phyloP scores from a whole-genome alignment of 2,329 filamentous ascomycete genomes.

The Fusarium nisikadoi region DNA sequence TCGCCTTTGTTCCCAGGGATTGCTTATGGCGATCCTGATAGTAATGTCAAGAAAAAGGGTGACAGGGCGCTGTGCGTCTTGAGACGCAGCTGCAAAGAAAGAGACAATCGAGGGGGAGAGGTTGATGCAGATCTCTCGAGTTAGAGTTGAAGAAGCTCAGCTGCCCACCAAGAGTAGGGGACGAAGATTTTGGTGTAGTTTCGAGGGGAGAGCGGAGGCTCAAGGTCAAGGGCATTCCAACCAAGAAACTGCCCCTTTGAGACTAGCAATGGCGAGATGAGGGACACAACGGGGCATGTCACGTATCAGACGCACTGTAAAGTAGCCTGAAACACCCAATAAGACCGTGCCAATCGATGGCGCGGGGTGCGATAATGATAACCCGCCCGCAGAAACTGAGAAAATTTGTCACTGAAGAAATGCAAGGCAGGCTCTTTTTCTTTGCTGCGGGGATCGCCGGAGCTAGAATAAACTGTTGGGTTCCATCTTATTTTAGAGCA shows the following conservation, averaged over 20 bases:
- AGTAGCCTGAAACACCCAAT: conserved; percentile 21
- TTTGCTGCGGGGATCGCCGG: conserved; percentile 12
- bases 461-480: conserved; percentile 5
- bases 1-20: neutral
- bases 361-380: conserved; percentile 56
- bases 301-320: conserved; percentile 6
- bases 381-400: conserved; percentile 40
- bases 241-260: conserved; percentile 5
- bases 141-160: conserved; percentile 35
- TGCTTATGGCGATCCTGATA: neutral
- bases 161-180: conserved; percentile 29
- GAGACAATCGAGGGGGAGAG: neutral
- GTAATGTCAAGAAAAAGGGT: neutral
- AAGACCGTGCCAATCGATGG: conserved; percentile 31
- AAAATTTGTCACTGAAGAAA: conserved; percentile 7
- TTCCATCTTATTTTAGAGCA: neutral
- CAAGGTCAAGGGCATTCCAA: conserved; percentile 1
- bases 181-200: conserved; percentile 31
- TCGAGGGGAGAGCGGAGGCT: conserved; percentile 28
- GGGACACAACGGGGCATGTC: conserved; percentile 9
- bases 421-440: neutral
- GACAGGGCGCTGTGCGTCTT: neutral
- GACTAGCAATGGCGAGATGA: conserved; percentile 26
- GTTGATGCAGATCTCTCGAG: conserved; percentile 10
- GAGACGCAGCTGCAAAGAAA: neutral